phyloP scores from a whole-genome alignment of 257 asterid species.

The Anisodus acutangulus region DNA sequence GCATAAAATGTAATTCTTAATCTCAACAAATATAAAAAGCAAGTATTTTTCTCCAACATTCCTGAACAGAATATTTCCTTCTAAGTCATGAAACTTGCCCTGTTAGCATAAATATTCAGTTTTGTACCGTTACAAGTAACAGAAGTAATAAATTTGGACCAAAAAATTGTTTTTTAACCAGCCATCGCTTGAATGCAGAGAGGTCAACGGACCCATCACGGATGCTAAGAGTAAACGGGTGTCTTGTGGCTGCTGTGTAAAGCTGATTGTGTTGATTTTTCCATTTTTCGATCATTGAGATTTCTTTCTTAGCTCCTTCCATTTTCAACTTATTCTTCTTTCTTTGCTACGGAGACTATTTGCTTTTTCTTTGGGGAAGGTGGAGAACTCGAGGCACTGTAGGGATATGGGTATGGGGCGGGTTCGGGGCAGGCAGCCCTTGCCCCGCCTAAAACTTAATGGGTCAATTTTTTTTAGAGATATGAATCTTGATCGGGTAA shows the following conservation, averaged over 20 bases:
- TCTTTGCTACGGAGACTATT: not conserved
- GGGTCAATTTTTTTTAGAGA: too few species aligned
- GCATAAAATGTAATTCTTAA: not conserved
- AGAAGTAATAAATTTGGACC: not conserved
- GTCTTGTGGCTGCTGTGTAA: conserved; percentile 68
- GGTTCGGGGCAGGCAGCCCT: not conserved
- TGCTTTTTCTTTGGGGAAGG: not conserved
- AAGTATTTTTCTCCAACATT: not conserved
- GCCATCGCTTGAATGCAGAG: conserved; percentile 81
- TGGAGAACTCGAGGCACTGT: not conserved
- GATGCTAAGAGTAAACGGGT: conserved; percentile 72
- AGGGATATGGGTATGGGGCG: not conserved
- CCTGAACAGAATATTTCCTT: too few species aligned
- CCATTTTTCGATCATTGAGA: conserved; percentile 52
- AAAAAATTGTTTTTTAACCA: conserved; percentile 67
- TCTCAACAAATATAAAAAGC: not conserved
- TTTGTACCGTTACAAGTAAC: not conserved
- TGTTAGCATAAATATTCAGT: not conserved
- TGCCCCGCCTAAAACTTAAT: too few species aligned
- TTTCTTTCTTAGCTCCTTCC: not conserved
- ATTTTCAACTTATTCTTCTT: not conserved
- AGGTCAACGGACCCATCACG: conserved; percentile 74
- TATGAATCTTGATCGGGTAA: too few species aligned
- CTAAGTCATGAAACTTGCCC: not conserved
- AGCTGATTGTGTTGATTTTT: conserved; percentile 53